phyloP scores from a whole-genome alignment of 2,329 filamentous ascomycete species.

The Fonsecaea pedrosoi region DNA sequence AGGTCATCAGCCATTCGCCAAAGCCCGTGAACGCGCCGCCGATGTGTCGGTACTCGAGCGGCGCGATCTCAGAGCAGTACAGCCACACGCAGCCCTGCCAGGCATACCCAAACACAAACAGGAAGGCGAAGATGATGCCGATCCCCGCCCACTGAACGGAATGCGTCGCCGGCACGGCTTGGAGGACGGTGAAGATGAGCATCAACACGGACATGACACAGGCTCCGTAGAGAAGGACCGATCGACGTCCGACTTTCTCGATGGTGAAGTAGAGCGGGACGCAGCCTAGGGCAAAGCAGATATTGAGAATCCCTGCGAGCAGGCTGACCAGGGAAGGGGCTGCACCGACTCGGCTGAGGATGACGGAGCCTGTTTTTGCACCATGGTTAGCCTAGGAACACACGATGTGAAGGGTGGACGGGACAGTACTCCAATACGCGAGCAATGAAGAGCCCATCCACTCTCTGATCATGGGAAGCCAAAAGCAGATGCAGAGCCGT shows the following conservation, averaged over 20 bases:
- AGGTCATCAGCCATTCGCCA: constrained; percentile 47
- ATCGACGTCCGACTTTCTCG: constrained; percentile 30
- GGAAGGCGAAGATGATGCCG: constrained; percentile 45
- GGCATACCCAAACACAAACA: constrained; percentile 44
- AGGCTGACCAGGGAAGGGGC: constrained; percentile 23
- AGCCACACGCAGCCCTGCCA: constrained; percentile 43
- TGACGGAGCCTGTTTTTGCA: constrained; percentile 26
- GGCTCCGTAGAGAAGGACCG: constrained; percentile 28
- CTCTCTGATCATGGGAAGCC: constrained; percentile 32
- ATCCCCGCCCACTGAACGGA: constrained; percentile 41
- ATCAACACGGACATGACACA: constrained; percentile 29
- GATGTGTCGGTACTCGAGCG: constrained; percentile 46
- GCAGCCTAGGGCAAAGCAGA: constrained; percentile 31
- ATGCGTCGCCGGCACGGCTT: constrained; percentile 29
- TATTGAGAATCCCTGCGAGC: constrained; percentile 32
- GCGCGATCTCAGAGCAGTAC: constrained; percentile 46
- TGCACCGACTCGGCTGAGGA: constrained; percentile 25
- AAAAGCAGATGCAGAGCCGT: constrained; percentile 33
- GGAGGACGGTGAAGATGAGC: constrained; percentile 31
- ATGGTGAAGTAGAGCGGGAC: constrained; percentile 36
- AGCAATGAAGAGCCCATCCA: constrained; percentile 29
- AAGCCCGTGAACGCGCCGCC: constrained; percentile 45
- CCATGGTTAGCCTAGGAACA: neutral
- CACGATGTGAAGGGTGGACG: neutral
- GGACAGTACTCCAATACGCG: constrained; percentile 27